phyloP scores from a whole-genome alignment of 306 rosid species.

The Prunus mume region DNA sequence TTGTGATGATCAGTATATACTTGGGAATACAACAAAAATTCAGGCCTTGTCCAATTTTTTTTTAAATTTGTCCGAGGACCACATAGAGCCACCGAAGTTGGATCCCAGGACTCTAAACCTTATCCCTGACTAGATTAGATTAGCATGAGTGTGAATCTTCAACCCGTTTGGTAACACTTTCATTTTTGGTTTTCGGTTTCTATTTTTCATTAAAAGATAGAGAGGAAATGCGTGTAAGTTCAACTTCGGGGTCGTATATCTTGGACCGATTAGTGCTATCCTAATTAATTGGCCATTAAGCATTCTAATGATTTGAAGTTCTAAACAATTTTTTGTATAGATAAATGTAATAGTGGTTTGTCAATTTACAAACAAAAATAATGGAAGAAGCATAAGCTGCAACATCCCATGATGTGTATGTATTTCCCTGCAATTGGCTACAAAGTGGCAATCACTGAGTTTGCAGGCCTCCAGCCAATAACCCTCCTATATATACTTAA shows the following conservation, averaged over 20 bases:
- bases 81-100: slow-evolving; percentile 11
- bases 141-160: background rate
- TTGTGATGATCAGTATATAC: background rate
- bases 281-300: background rate
- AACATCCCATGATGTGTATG: too few relatives aligned
- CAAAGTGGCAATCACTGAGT: too few relatives aligned
- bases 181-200: too few relatives aligned
- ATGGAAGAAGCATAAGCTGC: background rate
- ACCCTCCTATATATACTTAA: slow-evolving; percentile 7
- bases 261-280: background rate
- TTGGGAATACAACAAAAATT: background rate
- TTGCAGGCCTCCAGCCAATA: background rate
- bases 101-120: slow-evolving; percentile 4
- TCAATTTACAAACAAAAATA: slow-evolving; percentile 1
- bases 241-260: background rate
- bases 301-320: background rate
- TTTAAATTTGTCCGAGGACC: background rate
- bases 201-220: background rate
- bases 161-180: too few relatives aligned
- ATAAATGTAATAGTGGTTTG: background rate
- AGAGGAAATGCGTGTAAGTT: too few relatives aligned
- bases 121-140: background rate
- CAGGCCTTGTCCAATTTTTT: background rate
- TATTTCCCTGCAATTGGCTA: background rate
- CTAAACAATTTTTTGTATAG: background rate